phyloP scores from a whole-genome alignment of 1,284 basidiomycete species.

The Heterobasidion annosum region DNA sequence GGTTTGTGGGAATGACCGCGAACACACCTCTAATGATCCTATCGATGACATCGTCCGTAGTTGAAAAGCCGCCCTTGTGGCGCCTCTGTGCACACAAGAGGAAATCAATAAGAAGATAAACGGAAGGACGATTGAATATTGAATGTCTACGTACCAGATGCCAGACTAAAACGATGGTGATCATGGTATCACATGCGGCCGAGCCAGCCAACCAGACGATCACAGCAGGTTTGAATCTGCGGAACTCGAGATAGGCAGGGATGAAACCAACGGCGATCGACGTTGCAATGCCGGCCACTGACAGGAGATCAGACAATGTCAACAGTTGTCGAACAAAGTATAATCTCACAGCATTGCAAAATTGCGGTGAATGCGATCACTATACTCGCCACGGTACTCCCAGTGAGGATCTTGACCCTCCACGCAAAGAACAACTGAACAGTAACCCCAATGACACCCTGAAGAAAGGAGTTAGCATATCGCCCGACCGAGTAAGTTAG shows the following conservation, averaged over 20 bases:
- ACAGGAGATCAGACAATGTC: background rate
- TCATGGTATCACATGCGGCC: background rate
- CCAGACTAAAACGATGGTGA: background rate
- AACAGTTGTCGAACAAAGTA: background rate
- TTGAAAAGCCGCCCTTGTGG: background rate
- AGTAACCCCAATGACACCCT: background rate
- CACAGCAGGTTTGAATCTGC: background rate
- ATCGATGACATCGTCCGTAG: background rate
- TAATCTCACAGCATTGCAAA: background rate
- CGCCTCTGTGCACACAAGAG: background rate
- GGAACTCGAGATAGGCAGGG: background rate
- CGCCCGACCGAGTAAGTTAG: background rate
- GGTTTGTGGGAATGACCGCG: background rate
- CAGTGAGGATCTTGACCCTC: background rate
- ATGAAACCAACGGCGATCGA: background rate
- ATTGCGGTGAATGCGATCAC: background rate
- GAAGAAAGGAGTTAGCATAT: background rate
- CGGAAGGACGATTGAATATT: background rate
- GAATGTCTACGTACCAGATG: background rate
- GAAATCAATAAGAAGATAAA: background rate
- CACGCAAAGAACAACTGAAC: constrained; percentile 1
- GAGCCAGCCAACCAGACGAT: background rate
- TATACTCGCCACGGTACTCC: background rate
- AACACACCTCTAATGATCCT: background rate
- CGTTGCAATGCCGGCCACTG: background rate